Evolutionary conservation across 169 alveolate genomes (phyloP).

Genomic region (Plasmodium yoelii): DNA sequence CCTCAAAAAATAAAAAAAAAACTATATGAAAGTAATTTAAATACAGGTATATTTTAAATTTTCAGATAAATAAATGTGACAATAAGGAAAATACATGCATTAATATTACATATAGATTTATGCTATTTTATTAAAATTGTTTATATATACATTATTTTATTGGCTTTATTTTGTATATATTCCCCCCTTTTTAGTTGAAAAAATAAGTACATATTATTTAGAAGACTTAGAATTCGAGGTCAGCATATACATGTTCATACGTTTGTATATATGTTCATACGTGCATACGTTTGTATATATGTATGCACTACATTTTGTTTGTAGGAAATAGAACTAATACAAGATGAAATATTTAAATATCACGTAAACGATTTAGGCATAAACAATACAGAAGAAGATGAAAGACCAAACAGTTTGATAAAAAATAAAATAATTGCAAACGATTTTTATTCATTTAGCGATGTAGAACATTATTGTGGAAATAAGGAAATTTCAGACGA

Average conservation of each 20-base stretch:
- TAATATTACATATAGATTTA: not conserved
- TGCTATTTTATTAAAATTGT: not conserved
- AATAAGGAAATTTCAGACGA: not conserved
- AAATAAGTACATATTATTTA: constrained; percentile 48
- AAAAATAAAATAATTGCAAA: not conserved
- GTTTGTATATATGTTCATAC: not conserved
- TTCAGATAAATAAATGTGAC: not conserved
- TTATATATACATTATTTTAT: not conserved
- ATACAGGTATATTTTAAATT: constrained; percentile 19
- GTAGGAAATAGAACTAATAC: constrained; percentile 24
- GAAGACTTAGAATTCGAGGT: constrained; percentile 29
- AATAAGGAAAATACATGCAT: not conserved
- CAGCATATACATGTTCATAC: not conserved
- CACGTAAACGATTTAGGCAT: constrained; percentile 24
- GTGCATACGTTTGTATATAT: not conserved
- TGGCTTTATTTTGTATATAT: not conserved
- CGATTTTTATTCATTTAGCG: constrained; percentile 15
- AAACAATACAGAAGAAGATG: not conserved
- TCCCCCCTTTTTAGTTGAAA: constrained; percentile 30
- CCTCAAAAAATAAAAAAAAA: constrained; percentile 32
- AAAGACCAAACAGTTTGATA: not conserved
- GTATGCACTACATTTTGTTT: not conserved
- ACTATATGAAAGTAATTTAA: constrained; percentile 29
- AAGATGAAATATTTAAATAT: constrained; percentile 20
- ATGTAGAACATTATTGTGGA: constrained; percentile 8